phyloP scores from a whole-genome alignment of 78 protist genomes.

The Dictyostelium firmibasis region DNA sequence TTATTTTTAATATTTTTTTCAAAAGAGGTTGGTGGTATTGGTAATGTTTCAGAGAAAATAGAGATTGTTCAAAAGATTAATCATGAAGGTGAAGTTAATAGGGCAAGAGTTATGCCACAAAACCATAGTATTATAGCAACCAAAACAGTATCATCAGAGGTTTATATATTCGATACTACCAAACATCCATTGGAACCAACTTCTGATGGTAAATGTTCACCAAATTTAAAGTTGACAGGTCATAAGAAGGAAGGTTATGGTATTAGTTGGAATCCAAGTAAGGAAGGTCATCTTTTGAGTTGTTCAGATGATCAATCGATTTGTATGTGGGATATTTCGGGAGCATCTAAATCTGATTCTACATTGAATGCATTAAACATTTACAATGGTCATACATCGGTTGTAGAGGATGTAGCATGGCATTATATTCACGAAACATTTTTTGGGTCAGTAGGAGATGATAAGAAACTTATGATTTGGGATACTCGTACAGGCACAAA shows the following conservation, averaged over 20 bases:
- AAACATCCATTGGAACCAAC: conserved; percentile 90
- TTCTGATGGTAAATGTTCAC: conserved; percentile 69
- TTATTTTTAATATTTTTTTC: no score
- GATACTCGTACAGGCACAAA: conserved; percentile 7
- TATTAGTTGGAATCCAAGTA: conserved; percentile 91
- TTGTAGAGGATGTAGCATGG: conserved; percentile 94
- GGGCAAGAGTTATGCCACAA: conserved; percentile 97
- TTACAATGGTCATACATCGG: conserved; percentile 77
- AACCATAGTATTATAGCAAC: conserved; percentile 95
- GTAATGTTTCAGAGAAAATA: conserved; percentile 70
- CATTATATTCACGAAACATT: conserved; percentile 75
- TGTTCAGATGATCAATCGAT: conserved; percentile 93
- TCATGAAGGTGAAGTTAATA: conserved; percentile 96
- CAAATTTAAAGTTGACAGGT: conserved; percentile 87
- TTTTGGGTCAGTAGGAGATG: conserved; percentile 96
- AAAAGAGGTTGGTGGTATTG: conserved; percentile 84
- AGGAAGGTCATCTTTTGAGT: conserved; percentile 83
- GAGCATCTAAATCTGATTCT: conserved; percentile 21
- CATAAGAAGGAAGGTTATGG: conserved; percentile 98
- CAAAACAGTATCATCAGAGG: conserved; percentile 92
- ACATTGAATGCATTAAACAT: conserved; percentile 26
- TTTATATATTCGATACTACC: conserved; percentile 91
- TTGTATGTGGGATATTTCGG: conserved; percentile 94
- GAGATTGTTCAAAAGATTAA: conserved; percentile 84
- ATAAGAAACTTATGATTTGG: conserved; percentile 80